phyloP scores from a whole-genome alignment of 371 early-diverging fungal genomes.

The Mucor mucedo region DNA sequence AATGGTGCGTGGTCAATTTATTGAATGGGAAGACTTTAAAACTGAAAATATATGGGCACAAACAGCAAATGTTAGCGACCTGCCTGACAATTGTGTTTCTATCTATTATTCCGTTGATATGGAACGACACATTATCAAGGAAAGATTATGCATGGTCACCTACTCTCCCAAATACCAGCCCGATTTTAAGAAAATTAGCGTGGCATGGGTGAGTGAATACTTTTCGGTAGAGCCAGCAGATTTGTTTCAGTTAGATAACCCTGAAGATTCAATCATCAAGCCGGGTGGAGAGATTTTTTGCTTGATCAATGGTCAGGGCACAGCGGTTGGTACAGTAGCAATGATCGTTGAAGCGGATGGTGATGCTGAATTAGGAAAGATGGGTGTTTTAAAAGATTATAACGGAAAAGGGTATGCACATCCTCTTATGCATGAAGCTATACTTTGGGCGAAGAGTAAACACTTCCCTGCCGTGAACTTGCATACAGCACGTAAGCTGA shows the following conservation, averaged over 20 bases:
- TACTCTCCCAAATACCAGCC: conserved; percentile 12
- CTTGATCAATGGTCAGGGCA: conserved; percentile 6
- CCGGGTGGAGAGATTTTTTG: conserved; percentile 28
- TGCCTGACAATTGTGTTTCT: conserved; percentile 13
- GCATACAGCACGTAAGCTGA: conserved; percentile 3
- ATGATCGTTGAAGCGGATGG: conserved; percentile 21
- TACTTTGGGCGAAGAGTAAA: conserved; percentile 18
- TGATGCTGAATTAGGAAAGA: conserved; percentile 23
- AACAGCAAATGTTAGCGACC: neutral
- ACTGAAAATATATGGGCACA: neutral
- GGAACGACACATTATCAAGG: neutral
- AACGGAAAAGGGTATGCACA: conserved; percentile 29
- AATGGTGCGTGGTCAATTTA: neutral
- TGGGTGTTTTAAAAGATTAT: conserved; percentile 20
- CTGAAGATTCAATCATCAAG: conserved; percentile 24
- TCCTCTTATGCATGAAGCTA: conserved; percentile 20
- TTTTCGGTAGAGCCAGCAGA: conserved; percentile 21
- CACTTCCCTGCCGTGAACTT: conserved; percentile 5
- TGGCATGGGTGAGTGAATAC: conserved; percentile 22
- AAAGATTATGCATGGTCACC: conserved; percentile 2
- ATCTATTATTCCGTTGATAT: conserved; percentile 12
- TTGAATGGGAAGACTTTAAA: neutral
- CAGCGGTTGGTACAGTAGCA: conserved; percentile 24
- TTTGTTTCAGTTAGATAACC: conserved; percentile 16
- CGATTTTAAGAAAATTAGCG: conserved; percentile 22